Evolutionary conservation across 2,329 filamentous ascomycete species (phyloP), one percentile per base, ranked within the genome.

Genomic region (Xylariales sp.): DNA sequence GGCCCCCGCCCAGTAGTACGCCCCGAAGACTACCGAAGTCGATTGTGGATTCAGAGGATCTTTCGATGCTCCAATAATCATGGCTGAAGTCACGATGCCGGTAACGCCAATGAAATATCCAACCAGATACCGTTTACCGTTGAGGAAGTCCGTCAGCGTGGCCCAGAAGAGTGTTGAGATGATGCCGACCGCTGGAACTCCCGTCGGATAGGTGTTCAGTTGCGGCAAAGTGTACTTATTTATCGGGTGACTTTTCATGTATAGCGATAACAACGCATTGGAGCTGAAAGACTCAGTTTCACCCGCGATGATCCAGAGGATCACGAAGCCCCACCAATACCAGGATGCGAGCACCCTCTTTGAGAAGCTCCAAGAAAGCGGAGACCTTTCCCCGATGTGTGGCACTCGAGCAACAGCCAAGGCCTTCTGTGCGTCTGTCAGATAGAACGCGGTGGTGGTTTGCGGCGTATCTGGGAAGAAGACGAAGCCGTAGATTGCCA

Each of bases 241-340:
- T 6, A 53, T 58, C 0, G 71, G 71, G 25, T 73, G 67, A 42
- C 59, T 65, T 51, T 76, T 73, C 56, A 77, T 59, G 52, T 69
- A 77, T 1, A 77, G 60, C 0, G 64, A 60, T 0, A 77, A 59
- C 0, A 86, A 65, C 0, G 76, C 66, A 57, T 88, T 86, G 15
- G 74, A 71, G 39, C 74, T 78, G 58, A 86, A 87, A 0, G 80
- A 84, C 56, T 88, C 84, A 0, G 80, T 82, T 54, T 86, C 81
- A 21, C 82, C 81, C 0, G 82, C 82, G 29, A 88, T 78, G 48
- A 84, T 74, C 81, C 82, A 86, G 0, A 86, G 72, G 4, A 77
- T 54, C 2, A 79, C 72, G 50, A 86, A 85, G 1, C 78, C 80
- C 66, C 79, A 84, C 70, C 76, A 83, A 51, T 81, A 74, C 73